Percentiles rank a stretch among this genome's conserved stretches.
Conservation (phyloP, 2,329 filamentous ascomycete genomes). For the Hypomyces rosellus region DNA sequence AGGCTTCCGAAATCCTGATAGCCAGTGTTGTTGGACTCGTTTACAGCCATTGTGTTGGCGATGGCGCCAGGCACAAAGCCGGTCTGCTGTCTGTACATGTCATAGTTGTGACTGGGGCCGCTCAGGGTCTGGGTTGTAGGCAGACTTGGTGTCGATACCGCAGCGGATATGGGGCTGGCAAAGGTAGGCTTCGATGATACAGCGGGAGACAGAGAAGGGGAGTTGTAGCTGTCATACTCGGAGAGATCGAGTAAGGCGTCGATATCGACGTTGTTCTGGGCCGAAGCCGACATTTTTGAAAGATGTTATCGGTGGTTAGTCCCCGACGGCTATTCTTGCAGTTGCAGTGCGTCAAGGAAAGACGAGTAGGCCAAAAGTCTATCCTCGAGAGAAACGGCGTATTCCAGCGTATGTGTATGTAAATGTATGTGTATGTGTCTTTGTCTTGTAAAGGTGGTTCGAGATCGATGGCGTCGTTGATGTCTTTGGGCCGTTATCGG, state of each 20-base stretch:
- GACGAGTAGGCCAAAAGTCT: too few relatives aligned
- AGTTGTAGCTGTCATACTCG: constrained; percentile 59
- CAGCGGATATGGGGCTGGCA: constrained; percentile 44
- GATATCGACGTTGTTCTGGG: constrained; percentile 43
- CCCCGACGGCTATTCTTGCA: background rate
- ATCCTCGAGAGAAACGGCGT: too few relatives aligned
- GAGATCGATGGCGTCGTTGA: too few relatives aligned
- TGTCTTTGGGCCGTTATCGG: too few relatives aligned
- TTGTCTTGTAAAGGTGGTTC: too few relatives aligned
- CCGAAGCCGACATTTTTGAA: constrained; percentile 33
- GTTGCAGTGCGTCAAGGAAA: background rate
- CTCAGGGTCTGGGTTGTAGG: constrained; percentile 58
- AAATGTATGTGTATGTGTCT: too few relatives aligned
- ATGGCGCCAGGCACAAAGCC: constrained; percentile 82
- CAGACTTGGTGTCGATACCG: constrained; percentile 49
- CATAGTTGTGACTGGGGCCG: constrained; percentile 90
- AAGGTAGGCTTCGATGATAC: constrained; percentile 48
- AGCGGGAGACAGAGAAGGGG: constrained; percentile 53
- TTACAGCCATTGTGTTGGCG: constrained; percentile 72
- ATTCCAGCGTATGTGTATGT: too few relatives aligned
- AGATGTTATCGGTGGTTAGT: constrained; percentile 3
- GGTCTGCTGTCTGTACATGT: constrained; percentile 91
- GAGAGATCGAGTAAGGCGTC: constrained; percentile 56
- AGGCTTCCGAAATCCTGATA: constrained; percentile 45
- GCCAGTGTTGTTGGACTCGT: constrained; percentile 52